Evolutionary conservation across 2,329 filamentous ascomycete genomes (phyloP).

Genomic region (Lanzia echinophila): DNA sequence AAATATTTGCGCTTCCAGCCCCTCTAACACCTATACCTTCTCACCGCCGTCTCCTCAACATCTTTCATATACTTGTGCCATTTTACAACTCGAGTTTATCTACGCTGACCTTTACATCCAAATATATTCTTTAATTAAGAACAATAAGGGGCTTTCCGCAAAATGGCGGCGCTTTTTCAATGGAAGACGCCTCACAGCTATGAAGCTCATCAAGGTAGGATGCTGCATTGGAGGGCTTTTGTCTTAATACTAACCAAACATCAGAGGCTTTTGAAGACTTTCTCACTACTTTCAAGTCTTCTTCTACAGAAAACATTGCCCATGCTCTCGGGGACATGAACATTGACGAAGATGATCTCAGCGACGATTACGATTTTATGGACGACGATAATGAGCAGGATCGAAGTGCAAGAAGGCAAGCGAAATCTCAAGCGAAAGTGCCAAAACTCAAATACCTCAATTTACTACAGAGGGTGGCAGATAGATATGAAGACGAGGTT

Average conservation of each 20-base stretch:
- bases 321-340: slow-evolving; percentile 79
- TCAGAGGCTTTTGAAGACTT: slow-evolving; percentile 81
- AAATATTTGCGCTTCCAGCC: slow-evolving; percentile 3
- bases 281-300: slow-evolving; percentile 79
- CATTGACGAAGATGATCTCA: slow-evolving; percentile 78
- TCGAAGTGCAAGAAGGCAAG: slow-evolving; percentile 37
- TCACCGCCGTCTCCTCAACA: neutral
- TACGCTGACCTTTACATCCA: too few species aligned
- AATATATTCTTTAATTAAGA: too few species aligned
- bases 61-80: neutral
- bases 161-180: slow-evolving; percentile 74
- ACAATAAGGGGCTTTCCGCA: slow-evolving; percentile 26
- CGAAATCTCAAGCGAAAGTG: slow-evolving; percentile 43
- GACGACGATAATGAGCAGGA: slow-evolving; percentile 63
- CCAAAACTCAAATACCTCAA: slow-evolving; percentile 84
- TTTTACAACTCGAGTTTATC: too few species aligned
- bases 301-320: slow-evolving; percentile 62
- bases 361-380: slow-evolving; percentile 91
- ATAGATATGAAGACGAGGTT: slow-evolving; percentile 70
- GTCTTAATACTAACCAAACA: neutral
- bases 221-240: neutral
- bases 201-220: slow-evolving; percentile 72
- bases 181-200: slow-evolving; percentile 80
- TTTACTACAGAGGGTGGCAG: slow-evolving; percentile 77
- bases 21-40: neutral